Percentiles rank a stretch among this genome's conserved stretches.
These are phyloP conservation scores for Bauhinia variegata DNA, from an alignment of 306 rosid species.

Conservation along the genomic window DNA sequence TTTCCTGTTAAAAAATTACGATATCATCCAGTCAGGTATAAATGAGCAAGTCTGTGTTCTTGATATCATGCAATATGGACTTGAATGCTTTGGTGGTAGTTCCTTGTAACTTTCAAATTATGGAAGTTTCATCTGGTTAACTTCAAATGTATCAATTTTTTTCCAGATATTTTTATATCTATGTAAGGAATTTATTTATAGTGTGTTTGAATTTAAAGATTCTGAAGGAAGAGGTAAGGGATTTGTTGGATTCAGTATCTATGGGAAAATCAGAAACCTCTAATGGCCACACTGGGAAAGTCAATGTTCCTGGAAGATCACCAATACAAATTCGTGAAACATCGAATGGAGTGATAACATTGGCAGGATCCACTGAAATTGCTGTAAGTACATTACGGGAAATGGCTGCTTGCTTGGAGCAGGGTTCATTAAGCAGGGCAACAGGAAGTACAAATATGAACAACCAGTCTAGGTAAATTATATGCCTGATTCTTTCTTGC, in stretches of 20 bases:
- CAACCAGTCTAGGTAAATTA: conserved; percentile 74
- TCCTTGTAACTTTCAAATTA: conserved; percentile 1
- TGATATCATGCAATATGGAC: conserved; percentile 5
- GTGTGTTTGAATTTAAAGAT: conserved; percentile 59
- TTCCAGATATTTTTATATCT: conserved; percentile 17
- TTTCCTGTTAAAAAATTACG: background rate
- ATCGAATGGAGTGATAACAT: conserved; percentile 73
- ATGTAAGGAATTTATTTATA: conserved; percentile 21
- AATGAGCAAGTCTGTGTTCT: background rate
- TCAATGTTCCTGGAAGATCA: conserved; percentile 55
- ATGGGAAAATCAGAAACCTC: conserved; percentile 57
- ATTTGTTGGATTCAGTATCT: conserved; percentile 65
- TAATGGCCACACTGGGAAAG: conserved; percentile 64
- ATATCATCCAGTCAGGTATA: background rate
- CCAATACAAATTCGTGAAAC: conserved; percentile 79
- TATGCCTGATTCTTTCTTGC: conserved; percentile 29
- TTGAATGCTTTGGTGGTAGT: background rate
- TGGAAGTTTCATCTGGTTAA: conserved; percentile 18
- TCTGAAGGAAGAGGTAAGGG: conserved; percentile 82
- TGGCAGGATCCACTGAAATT: conserved; percentile 74
- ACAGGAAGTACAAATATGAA: conserved; percentile 93
- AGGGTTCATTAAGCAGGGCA: conserved; percentile 77
- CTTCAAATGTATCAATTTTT: background rate
- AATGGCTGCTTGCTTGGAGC: conserved; percentile 80
- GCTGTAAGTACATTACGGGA: conserved; percentile 68